Evolutionary conservation across 306 rosid species (phyloP).

Genomic region (Castanea sativa): DNA sequence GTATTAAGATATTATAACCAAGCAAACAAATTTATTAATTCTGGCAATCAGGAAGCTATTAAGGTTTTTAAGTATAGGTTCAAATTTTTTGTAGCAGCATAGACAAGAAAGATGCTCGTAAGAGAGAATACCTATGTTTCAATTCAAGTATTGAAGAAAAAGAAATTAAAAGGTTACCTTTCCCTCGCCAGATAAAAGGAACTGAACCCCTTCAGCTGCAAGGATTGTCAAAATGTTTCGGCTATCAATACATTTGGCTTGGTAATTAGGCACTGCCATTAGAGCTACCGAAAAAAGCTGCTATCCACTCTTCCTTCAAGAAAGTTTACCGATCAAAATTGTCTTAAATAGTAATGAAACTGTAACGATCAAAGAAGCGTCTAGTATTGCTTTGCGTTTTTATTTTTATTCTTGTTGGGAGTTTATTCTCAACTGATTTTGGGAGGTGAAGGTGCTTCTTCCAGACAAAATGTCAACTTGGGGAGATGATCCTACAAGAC

Average conservation of each 20-base stretch:
- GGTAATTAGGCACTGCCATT: slow-evolving; percentile 54
- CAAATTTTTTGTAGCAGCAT: neutral
- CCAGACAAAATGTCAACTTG: neutral
- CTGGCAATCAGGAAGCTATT: no score
- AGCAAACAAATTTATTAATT: no score
- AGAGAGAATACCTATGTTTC: neutral
- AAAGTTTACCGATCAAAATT: slow-evolving; percentile 4
- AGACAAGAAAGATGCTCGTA: neutral
- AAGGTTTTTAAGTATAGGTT: no score
- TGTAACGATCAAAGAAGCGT: neutral
- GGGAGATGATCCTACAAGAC: no score
- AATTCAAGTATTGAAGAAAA: neutral
- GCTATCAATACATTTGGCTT: slow-evolving; percentile 33
- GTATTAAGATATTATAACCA: neutral
- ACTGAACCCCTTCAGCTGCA: slow-evolving; percentile 69
- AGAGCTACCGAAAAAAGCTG: slow-evolving; percentile 28
- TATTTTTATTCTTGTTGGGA: neutral
- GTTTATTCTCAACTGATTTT: neutral
- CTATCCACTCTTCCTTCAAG: slow-evolving; percentile 18
- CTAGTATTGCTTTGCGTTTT: neutral
- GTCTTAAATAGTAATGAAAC: neutral
- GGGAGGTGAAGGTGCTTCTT: neutral
- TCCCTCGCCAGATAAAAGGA: slow-evolving; percentile 65
- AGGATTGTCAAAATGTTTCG: slow-evolving; percentile 45
- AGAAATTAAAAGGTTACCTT: slow-evolving; percentile 43